These are phyloP conservation scores for Arxiozyma telluris DNA, from an alignment of 1,139 yeast genomes.

Conservation along the genomic window DNA sequence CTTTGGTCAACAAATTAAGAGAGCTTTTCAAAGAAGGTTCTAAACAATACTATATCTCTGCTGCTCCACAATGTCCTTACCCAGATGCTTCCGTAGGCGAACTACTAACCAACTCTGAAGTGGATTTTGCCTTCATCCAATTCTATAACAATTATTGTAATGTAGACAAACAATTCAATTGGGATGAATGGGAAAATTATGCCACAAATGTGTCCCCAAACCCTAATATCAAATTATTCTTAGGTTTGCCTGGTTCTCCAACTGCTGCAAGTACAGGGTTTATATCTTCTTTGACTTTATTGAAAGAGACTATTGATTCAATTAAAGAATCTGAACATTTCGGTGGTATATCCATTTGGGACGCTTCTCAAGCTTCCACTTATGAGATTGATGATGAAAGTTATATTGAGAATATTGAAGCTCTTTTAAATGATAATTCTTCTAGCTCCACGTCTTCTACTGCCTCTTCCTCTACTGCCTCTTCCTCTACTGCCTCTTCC, in stretches of 20 bases:
- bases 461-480: constrained; percentile 11
- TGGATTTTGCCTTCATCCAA: constrained; percentile 86
- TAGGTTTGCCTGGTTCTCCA: constrained; percentile 68
- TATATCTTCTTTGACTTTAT: constrained; percentile 37
- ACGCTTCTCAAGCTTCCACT: constrained; percentile 69
- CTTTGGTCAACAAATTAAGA: constrained; percentile 56
- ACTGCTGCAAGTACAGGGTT: constrained; percentile 68
- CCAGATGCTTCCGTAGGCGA: constrained; percentile 84
- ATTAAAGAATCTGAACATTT: constrained; percentile 42
- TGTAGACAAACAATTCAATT: constrained; percentile 57
- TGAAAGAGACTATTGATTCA: constrained; percentile 32
- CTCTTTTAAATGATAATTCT: constrained; percentile 18
- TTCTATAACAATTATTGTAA: constrained; percentile 87
- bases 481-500: constrained; percentile 6
- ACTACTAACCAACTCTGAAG: constrained; percentile 46
- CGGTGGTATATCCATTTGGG: constrained; percentile 90
- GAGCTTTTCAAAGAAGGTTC: constrained; percentile 46
- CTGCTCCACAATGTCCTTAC: constrained; percentile 93
- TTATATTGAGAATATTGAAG: constrained; percentile 30
- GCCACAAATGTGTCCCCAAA: constrained; percentile 61
- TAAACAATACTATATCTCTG: constrained; percentile 67
- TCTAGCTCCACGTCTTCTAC: constrained; percentile 6
- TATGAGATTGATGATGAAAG: constrained; percentile 41
- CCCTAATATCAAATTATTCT: constrained; percentile 49
- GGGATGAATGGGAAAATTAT: constrained; percentile 72